These are phyloP conservation scores for Neurospora sp. DNA, from an alignment of 495 filamentous ascomycete genomes.

Conservation along the genomic window DNA sequence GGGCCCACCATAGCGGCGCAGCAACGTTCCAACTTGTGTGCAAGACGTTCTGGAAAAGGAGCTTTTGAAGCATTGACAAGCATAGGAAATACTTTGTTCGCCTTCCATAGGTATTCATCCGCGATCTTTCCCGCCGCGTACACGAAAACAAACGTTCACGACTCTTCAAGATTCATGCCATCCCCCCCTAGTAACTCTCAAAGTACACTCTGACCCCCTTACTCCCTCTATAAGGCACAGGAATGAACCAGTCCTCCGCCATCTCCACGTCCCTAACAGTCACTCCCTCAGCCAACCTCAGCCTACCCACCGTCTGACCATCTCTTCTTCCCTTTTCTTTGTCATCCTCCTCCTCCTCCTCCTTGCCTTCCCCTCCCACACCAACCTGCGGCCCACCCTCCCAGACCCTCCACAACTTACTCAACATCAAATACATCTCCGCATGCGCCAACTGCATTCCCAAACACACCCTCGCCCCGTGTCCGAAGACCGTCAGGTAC, in stretches of 20 bases:
- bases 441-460: slow-evolving; percentile 6
- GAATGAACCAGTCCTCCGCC: slow-evolving; percentile 16
- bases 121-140: no score
- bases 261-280: slow-evolving; percentile 7
- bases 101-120: no score
- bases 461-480: slow-evolving; percentile 1
- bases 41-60: neutral
- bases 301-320: neutral
- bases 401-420: slow-evolving; percentile 11
- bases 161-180: no score
- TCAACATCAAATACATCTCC: slow-evolving; percentile 5
- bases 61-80: neutral
- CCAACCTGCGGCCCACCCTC: slow-evolving; percentile 1
- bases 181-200: neutral
- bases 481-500: slow-evolving; percentile 3
- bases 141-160: no score
- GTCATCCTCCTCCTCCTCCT: neutral
- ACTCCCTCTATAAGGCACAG: neutral
- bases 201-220: neutral
- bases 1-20: neutral
- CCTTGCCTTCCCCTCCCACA: neutral
- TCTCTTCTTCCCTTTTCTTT: neutral
- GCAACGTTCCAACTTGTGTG: neutral
- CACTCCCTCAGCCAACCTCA: slow-evolving; percentile 9
- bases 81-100: neutral